Conservation (phyloP, 805 yeast species). For the Starmerella cellae region DNA sequence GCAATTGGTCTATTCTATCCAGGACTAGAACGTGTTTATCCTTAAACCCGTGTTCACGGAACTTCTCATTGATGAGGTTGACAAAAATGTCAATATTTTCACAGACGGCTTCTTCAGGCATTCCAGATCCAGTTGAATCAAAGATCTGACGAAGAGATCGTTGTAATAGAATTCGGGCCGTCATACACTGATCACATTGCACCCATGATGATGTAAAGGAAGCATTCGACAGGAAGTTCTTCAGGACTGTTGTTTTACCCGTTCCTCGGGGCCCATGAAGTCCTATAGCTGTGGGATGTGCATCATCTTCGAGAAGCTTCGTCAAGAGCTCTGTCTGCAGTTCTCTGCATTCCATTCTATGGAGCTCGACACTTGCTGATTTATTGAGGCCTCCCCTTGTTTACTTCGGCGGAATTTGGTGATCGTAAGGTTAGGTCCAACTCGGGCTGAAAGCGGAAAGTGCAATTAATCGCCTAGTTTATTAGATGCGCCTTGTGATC, state of each 20-base stretch:
- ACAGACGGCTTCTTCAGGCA: slow-evolving; percentile 20
- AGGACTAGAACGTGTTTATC: slow-evolving; percentile 37
- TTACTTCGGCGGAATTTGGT: too few relatives aligned
- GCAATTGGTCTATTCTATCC: slow-evolving; percentile 39
- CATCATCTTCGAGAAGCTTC: slow-evolving; percentile 11
- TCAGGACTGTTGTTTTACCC: slow-evolving; percentile 36
- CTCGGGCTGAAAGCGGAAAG: too few relatives aligned
- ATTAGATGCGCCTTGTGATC: too few relatives aligned
- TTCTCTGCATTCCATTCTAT: slow-evolving; percentile 16
- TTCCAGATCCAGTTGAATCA: slow-evolving; percentile 23
- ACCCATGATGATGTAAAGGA: slow-evolving; percentile 27
- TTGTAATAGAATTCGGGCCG: slow-evolving; percentile 37
- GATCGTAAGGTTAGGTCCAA: too few relatives aligned
- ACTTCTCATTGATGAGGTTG: slow-evolving; percentile 29
- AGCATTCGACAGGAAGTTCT: slow-evolving; percentile 25
- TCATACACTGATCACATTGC: slow-evolving; percentile 38
- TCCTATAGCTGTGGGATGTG: slow-evolving; percentile 22
- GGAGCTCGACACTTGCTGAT: too few relatives aligned
- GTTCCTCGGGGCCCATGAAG: slow-evolving; percentile 39
- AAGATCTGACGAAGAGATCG: slow-evolving; percentile 32
- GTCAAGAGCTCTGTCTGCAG: slow-evolving; percentile 17
- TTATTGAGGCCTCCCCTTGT: too few relatives aligned
- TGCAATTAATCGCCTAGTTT: too few relatives aligned
- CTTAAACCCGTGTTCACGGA: slow-evolving; percentile 25
- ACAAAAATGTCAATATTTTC: slow-evolving; percentile 36